These are phyloP conservation scores for Cotoneaster glaucophyllus DNA, from an alignment of 306 rosid species.

Conservation along the genomic window DNA sequence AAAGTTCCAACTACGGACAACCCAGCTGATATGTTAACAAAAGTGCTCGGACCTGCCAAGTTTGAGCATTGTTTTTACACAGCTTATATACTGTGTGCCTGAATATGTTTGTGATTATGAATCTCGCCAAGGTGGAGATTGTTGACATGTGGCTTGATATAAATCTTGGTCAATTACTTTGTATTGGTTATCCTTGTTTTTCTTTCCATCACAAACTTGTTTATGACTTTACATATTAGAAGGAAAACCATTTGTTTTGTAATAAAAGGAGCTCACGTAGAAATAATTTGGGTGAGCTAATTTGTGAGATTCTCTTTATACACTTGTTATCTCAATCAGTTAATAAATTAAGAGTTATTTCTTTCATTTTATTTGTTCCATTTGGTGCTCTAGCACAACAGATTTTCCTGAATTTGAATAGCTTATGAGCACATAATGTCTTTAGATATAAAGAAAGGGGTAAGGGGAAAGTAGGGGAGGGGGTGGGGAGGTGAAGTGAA, in stretches of 20 bases:
- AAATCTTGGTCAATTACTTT: no score
- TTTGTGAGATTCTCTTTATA: no score
- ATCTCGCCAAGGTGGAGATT: background rate
- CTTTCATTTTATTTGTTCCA: no score
- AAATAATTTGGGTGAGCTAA: no score
- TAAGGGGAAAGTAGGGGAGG: background rate
- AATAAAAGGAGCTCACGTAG: no score
- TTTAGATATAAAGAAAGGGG: background rate
- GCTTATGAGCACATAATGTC: background rate
- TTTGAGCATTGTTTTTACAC: background rate
- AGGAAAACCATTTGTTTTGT: no score
- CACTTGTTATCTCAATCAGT: no score
- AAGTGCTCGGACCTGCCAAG: background rate
- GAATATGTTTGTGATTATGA: background rate
- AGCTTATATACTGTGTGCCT: background rate
- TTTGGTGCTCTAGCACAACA: no score
- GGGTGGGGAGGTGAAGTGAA: background rate
- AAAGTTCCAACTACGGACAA: background rate
- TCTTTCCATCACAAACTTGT: no score
- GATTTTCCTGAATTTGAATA: background rate
- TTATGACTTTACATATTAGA: no score
- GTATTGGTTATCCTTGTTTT: no score
- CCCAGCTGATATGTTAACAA: background rate
- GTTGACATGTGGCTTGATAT: background rate
- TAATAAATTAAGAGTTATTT: background rate